Base-by-base conservation (phyloP, 495 filamentous ascomycete species). In the Lophium mytilinum region DNA sequence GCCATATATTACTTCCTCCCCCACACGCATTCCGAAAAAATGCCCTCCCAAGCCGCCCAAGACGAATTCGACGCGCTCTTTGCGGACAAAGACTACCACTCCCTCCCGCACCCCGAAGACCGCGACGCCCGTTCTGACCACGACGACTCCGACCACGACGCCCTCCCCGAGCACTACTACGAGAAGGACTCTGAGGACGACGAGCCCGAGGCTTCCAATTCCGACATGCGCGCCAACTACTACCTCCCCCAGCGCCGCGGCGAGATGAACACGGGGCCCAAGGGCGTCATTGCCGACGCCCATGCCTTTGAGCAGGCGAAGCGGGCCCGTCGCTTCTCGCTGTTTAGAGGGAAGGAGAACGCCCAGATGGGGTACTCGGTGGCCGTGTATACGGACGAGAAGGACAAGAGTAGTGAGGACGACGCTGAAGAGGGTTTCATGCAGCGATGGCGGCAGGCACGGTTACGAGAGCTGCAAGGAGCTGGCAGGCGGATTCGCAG, bases 211-310 rank as follows among this genome's bases (percentile, higher is more conserved):
- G 78, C 76, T 45, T 76, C 78, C 65, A 68, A 78, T 37, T 73
- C 76, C 48, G 75, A 85, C 66, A 84, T 81, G 56, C 80, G 78
- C 24, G 76, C 76, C 24, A 72, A 74, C 14, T 80, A 80, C 51
- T 92, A 85, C 73, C 64, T 74, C n/a, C 71, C 71, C 10, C 40
- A 43, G 10, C 66, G 61, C 42, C 59, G 62, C 33, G 71, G 67
- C 49, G 83, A 93, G 64, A 81, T 81, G 59, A 88, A 93, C 64
- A 94, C 94, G n/a, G 93, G 93, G 24, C 94, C 96, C 53, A 97
- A 97, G 75, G 93, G 93, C 62, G 93, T 98, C 70, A 96, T 98
- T 58, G 90, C 94, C 61, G 93, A 98, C 67, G 93, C 93, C 21
- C 82, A 88, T 59, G 84, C 88, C 52, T 97, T 91, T 67, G 90